A percentile compares a stretch with the other conserved stretches of the same genome.
phyloP scores from a whole-genome alignment of 2,329 filamentous ascomycete genomes.

The Sporothrix protearum region DNA sequence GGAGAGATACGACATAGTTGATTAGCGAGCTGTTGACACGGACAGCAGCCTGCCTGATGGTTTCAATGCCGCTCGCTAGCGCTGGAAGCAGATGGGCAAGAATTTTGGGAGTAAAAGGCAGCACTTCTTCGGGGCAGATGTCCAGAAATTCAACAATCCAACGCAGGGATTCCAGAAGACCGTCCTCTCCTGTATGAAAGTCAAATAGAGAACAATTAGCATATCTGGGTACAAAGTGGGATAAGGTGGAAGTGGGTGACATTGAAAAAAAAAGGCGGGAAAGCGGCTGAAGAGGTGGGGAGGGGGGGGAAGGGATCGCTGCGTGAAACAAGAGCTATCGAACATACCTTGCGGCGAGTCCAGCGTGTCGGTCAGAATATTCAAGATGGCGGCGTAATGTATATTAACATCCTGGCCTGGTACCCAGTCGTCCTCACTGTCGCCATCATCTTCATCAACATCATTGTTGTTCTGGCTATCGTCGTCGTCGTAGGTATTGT shows the following conservation, averaged over 20 bases:
- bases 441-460: constrained; percentile 57
- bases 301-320: no score
- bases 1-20: constrained; percentile 89
- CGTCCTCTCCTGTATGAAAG: constrained; percentile 59
- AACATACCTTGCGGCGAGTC: constrained; percentile 69
- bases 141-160: constrained; percentile 98
- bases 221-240: background rate
- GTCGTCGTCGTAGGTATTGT: constrained; percentile 57
- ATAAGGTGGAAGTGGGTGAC: constrained; percentile 8
- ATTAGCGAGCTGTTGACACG: constrained; percentile 88
- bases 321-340: background rate
- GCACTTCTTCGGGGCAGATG: constrained; percentile 93
- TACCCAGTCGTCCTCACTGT: constrained; percentile 88
- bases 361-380: constrained; percentile 85
- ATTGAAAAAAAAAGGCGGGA: background rate
- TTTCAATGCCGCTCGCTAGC: constrained; percentile 86
- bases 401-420: constrained; percentile 96
- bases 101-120: constrained; percentile 90
- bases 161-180: constrained; percentile 81
- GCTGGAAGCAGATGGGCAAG: constrained; percentile 88
- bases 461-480: constrained; percentile 55
- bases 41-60: constrained; percentile 81
- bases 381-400: constrained; percentile 85
- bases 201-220: background rate
- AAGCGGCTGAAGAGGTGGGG: no score